Evolutionary conservation across 1,284 basidiomycete species (phyloP).

Genomic region (Ustilago esculenta): DNA sequence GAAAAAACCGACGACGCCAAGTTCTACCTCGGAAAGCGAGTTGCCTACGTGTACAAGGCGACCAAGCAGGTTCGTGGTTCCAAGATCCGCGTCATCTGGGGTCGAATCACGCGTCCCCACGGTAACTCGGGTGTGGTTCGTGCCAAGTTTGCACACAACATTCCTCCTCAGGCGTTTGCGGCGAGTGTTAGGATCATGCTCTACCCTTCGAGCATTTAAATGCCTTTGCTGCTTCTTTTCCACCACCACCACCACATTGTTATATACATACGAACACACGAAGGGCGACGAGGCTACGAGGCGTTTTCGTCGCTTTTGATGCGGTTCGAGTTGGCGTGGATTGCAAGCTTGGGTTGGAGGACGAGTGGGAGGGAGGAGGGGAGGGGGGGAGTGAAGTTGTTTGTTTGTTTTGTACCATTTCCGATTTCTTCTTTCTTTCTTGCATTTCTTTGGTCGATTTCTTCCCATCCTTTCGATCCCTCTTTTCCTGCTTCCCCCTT

Average conservation of each 20-base stretch:
- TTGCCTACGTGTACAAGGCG: conserved; percentile 97
- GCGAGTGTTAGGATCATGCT: conserved; percentile 91
- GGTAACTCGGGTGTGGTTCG: conserved; percentile 94
- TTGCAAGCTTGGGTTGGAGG: conserved; percentile 3
- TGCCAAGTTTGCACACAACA: conserved; percentile 95
- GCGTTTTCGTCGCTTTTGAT: too few species aligned
- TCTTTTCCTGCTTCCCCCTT: conserved; percentile 40
- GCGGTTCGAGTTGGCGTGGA: too few species aligned
- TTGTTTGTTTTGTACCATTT: conserved; percentile 48
- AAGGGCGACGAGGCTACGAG: too few species aligned
- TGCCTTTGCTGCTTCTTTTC: not conserved
- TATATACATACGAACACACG: too few species aligned
- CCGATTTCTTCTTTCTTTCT: conserved; percentile 11
- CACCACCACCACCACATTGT: too few species aligned
- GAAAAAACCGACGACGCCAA: conserved; percentile 91
- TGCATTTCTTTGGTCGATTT: conserved; percentile 43
- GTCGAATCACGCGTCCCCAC: conserved; percentile 71
- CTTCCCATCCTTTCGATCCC: conserved; percentile 13
- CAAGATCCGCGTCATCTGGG: conserved; percentile 96
- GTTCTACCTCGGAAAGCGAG: conserved; percentile 98
- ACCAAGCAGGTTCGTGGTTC: conserved; percentile 91
- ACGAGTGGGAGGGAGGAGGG: conserved; percentile 1
- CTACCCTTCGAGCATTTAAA: conserved; percentile 66
- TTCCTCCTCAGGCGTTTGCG: conserved; percentile 94
- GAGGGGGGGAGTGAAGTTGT: not conserved